Conservation (phyloP, 129 eudicot genomes). For the Chrysanthemum makinoi region DNA sequence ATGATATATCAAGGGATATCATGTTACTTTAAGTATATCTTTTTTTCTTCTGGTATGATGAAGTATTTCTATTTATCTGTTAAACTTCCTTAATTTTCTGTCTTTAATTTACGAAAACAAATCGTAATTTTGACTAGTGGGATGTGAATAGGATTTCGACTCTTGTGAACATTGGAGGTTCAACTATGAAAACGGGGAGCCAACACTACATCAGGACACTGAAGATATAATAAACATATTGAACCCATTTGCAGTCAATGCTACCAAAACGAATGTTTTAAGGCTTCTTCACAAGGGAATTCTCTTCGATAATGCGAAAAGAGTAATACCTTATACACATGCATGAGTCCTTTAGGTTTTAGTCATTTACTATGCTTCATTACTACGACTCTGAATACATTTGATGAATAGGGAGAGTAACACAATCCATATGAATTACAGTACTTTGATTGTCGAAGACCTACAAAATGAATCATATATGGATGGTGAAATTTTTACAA, state of each 20-base stretch:
- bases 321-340: neutral
- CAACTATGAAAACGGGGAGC: neutral
- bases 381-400: neutral
- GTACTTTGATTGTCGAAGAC: neutral
- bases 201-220: neutral
- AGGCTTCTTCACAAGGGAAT: constrained; percentile 2
- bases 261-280: neutral
- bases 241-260: neutral
- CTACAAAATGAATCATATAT: neutral
- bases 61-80: too few relatives aligned
- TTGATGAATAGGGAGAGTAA: neutral
- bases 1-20: too few relatives aligned
- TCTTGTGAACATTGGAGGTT: neutral
- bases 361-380: neutral
- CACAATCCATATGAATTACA: neutral
- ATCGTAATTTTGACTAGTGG: too few relatives aligned
- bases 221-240: neutral
- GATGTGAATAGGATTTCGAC: neutral
- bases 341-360: neutral
- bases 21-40: too few relatives aligned
- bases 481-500: too few relatives aligned
- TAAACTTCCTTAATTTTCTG: too few relatives aligned
- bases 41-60: too few relatives aligned
- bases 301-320: neutral
- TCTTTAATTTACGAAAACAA: too few relatives aligned